phyloP scores from a whole-genome alignment of 371 early-diverging fungal species.

The Sporodiniella umbellata region DNA sequence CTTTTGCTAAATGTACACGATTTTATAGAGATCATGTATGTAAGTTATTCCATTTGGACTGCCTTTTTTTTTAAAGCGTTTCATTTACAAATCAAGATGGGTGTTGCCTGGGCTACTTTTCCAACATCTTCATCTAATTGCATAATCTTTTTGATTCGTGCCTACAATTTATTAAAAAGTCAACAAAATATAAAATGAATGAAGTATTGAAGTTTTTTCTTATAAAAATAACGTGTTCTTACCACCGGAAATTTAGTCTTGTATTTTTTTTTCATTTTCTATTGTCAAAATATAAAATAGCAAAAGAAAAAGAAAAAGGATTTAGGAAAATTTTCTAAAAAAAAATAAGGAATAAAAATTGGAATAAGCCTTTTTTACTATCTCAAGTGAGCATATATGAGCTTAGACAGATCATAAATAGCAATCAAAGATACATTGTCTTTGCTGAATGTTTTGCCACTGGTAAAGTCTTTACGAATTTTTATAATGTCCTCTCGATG shows the following conservation, averaged over 20 bases:
- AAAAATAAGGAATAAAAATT: too few relatives aligned
- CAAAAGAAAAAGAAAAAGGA: background rate
- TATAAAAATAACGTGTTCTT: too few relatives aligned
- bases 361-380: too few relatives aligned
- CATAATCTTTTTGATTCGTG: constrained; percentile 99
- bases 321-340: too few relatives aligned
- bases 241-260: constrained; percentile 91
- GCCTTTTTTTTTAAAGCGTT: background rate
- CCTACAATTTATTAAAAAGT: constrained; percentile 51
- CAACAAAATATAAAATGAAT: background rate
- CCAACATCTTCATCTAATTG: constrained; percentile 99
- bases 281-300: constrained; percentile 1
- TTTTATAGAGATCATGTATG: too few relatives aligned
- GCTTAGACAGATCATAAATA: too few relatives aligned
- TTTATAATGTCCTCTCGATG: too few relatives aligned
- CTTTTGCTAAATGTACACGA: constrained; percentile 62
- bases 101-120: constrained; percentile 97
- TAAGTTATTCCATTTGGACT: too few relatives aligned
- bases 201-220: background rate
- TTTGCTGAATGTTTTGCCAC: too few relatives aligned
- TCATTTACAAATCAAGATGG: constrained; percentile 90
- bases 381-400: too few relatives aligned
- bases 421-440: too few relatives aligned
- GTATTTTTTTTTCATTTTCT: constrained; percentile 79
- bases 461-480: too few relatives aligned